Base-by-base conservation (phyloP, 495 filamentous ascomycete species). In the Penicillium paradoxum region DNA sequence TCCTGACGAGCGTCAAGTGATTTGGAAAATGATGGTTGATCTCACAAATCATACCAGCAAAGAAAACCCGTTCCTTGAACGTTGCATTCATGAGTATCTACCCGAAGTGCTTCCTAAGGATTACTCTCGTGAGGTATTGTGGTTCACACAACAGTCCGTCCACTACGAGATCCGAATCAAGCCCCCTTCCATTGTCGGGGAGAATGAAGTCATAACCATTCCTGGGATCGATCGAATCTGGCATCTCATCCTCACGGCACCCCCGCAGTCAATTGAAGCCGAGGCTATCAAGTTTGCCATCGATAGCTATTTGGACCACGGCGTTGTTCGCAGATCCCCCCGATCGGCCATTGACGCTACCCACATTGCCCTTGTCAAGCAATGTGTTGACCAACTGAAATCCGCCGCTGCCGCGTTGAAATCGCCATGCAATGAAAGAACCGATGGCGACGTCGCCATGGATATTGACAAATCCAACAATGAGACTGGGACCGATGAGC, bases 161-260 rank as follows among this genome's bases (percentile, higher is more conserved):
- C 59, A 57, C 21, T 81, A 82, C 32, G 67, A 77, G 37, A 58
- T 73, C 24, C 69, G 73, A n/a, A 67, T 74, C 57, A 65, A 73
- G 18, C 69, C 72, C 4, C 66, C 70, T 8, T 51, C 63, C 4
- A 49, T 64, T 21, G 68, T 67, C 4, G 63, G 57, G 10, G 79
- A 77, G 30, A 65, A 78, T 52, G 70, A 75, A 25, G 63, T 78
- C 6, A 70, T 83, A 18, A 60, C 74, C 13, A 76, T 86, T 45
- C 73, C 79, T 15, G 87, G 85, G 8, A 76, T 88, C 44, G 88
- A 93, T 46, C 78, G 89, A 37, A 73, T 97, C 42, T 97, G 92
- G 92, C 82, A 80, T 14, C 83, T 96, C 60, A 83, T 92, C 15
- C 63, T 96, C 42, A 83, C 78, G 17, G 84, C 88, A 11, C 83